These are phyloP conservation scores for Pythium phragmitis DNA, from an alignment of 352 stramenopile genomes.

Conservation along the genomic window DNA sequence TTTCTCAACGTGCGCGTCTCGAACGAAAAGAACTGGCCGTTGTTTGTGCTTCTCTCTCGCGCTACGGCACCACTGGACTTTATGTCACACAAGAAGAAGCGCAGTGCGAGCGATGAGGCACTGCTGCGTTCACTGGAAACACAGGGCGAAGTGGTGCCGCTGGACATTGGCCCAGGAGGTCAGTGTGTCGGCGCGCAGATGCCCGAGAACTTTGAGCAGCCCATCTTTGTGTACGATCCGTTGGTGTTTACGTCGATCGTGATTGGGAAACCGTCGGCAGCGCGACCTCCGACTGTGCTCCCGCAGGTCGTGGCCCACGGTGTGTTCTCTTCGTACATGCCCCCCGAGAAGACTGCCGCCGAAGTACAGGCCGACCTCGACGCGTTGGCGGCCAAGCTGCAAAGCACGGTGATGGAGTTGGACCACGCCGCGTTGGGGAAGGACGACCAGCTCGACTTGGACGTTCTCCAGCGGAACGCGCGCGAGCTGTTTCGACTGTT, in stretches of 20 bases:
- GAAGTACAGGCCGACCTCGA: constrained; percentile 50
- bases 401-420: constrained; percentile 56
- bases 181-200: constrained; percentile 61
- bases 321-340: constrained; percentile 53
- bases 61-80: constrained; percentile 14
- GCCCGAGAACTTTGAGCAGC: constrained; percentile 48
- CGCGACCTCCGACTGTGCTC: constrained; percentile 48
- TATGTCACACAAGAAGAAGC: background rate
- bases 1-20: constrained; percentile 52
- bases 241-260: constrained; percentile 46
- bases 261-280: constrained; percentile 60
- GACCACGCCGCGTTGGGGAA: constrained; percentile 36
- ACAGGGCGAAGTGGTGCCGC: constrained; percentile 43
- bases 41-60: constrained; percentile 60
- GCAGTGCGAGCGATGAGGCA: constrained; percentile 26
- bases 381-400: constrained; percentile 38
- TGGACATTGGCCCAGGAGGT: constrained; percentile 60
- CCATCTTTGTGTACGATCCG: constrained; percentile 55
- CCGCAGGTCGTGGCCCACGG: constrained; percentile 54
- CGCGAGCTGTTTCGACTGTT: constrained; percentile 69
- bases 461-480: constrained; percentile 46
- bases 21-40: constrained; percentile 58
- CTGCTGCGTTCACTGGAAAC: constrained; percentile 39
- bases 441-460: constrained; percentile 33
- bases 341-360: constrained; percentile 46